A percentile compares a stretch with the other conserved stretches of the same genome.
phyloP scores from a whole-genome alignment of 2,329 filamentous ascomycete species.

The Cercospora brassicicola region DNA sequence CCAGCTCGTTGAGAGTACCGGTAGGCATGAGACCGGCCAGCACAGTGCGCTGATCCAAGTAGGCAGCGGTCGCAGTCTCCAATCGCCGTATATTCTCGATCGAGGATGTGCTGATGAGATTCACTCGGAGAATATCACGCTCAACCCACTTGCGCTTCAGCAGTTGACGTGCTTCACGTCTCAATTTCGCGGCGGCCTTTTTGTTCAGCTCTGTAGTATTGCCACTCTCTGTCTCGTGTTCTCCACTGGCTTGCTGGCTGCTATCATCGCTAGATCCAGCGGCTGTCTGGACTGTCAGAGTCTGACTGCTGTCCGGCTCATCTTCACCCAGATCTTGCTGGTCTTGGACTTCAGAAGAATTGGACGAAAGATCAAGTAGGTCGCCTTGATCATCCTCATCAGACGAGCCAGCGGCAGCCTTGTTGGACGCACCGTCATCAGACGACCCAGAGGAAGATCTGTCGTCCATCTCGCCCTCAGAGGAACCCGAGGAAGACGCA shows the following conservation, averaged over 20 bases:
- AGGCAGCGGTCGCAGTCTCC: slow-evolving; percentile 13
- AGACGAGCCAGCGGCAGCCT: background rate
- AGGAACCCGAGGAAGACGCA: background rate
- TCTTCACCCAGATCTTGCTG: background rate
- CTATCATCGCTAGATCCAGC: background rate
- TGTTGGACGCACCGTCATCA: background rate
- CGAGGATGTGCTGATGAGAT: slow-evolving; percentile 18
- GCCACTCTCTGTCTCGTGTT: background rate
- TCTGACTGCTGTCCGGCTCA: background rate
- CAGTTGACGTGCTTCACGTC: slow-evolving; percentile 21
- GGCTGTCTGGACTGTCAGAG: background rate
- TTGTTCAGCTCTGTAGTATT: background rate
- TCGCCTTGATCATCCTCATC: background rate
- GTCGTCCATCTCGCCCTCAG: background rate
- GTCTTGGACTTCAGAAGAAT: background rate
- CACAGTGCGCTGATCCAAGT: slow-evolving; percentile 21
- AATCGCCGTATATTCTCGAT: slow-evolving; percentile 17
- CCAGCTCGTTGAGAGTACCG: slow-evolving; percentile 26
- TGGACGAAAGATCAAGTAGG: background rate
- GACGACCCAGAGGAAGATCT: background rate
- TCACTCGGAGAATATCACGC: slow-evolving; percentile 22
- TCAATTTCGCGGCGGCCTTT: slow-evolving; percentile 11
- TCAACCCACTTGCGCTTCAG: slow-evolving; percentile 27
- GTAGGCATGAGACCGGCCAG: slow-evolving; percentile 23
- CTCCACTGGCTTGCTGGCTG: background rate